Percentiles rank a stretch among this genome's conserved stretches.
phyloP scores from a whole-genome alignment of 306 rosid species.

The Erythrophleum fordii region DNA sequence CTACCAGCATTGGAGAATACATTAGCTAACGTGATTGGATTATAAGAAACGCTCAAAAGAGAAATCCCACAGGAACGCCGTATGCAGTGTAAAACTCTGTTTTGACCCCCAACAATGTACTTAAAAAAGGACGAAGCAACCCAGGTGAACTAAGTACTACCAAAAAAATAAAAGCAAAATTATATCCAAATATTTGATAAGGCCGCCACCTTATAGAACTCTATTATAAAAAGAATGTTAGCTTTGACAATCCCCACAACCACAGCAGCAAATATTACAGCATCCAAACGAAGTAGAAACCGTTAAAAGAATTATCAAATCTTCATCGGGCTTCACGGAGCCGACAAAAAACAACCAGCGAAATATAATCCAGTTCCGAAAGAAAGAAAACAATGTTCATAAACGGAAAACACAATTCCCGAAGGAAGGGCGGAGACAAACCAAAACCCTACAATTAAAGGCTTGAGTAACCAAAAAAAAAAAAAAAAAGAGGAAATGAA shows the following conservation, averaged over 20 bases:
- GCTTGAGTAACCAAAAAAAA: neutral
- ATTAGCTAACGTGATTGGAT: conserved; percentile 7
- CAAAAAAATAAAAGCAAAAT: neutral
- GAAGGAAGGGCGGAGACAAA: neutral
- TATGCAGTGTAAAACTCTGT: neutral
- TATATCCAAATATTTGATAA: neutral
- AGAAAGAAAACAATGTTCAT: neutral
- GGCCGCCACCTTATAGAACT: neutral
- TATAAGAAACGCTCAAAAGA: neutral
- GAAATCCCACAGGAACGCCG: neutral
- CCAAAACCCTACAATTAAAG: conserved; percentile 34
- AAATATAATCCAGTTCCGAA: conserved; percentile 26
- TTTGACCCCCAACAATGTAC: conserved; percentile 8
- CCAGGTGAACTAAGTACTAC: neutral
- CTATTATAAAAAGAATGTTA: neutral
- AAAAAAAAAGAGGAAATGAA: conserved; percentile 21
- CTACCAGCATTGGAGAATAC: conserved; percentile 6
- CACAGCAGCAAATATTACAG: conserved; percentile 13
- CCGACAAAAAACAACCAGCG: neutral
- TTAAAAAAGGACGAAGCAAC: neutral
- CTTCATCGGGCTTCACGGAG: conserved; percentile 8
- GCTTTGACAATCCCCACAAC: conserved; percentile 8
- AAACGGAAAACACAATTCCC: neutral
- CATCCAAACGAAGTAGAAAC: neutral
- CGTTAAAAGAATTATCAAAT: conserved; percentile 35